These are phyloP conservation scores for Suhomyces prunicola DNA, from an alignment of 805 yeast genomes.

Conservation along the genomic window DNA sequence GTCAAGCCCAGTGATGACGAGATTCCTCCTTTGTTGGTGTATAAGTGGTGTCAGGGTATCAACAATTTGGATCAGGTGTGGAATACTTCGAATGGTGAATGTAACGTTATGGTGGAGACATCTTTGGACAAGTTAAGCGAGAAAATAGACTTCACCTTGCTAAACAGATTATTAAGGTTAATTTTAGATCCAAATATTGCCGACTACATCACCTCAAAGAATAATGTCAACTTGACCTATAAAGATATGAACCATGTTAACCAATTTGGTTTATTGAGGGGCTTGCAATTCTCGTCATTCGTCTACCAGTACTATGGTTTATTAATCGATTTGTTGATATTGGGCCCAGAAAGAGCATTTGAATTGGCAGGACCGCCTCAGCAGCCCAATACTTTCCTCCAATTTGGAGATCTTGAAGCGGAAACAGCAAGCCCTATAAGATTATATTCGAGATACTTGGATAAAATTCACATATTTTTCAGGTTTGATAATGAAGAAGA, in stretches of 20 bases:
- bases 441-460: slow-evolving; percentile 77
- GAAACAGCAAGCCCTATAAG: slow-evolving; percentile 76
- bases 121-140: slow-evolving; percentile 69
- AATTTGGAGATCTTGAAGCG: slow-evolving; percentile 54
- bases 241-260: slow-evolving; percentile 96
- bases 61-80: slow-evolving; percentile 77
- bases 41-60: slow-evolving; percentile 92
- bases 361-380: slow-evolving; percentile 80
- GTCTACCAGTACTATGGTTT: slow-evolving; percentile 88
- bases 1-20: slow-evolving; percentile 92
- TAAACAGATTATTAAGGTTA: slow-evolving; percentile 76
- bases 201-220: slow-evolving; percentile 89
- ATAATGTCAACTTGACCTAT: slow-evolving; percentile 74
- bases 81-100: slow-evolving; percentile 71
- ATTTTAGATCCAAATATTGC: slow-evolving; percentile 89
- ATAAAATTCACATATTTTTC: slow-evolving; percentile 75
- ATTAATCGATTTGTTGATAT: slow-evolving; percentile 71
- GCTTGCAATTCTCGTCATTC: slow-evolving; percentile 87
- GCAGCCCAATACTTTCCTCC: slow-evolving; percentile 74
- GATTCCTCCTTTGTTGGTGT: slow-evolving; percentile 85
- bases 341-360: slow-evolving; percentile 83
- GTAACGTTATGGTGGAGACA: slow-evolving; percentile 82
- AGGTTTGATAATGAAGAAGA: slow-evolving; percentile 66
- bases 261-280: slow-evolving; percentile 82
- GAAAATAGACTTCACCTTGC: slow-evolving; percentile 81